A percentile compares a stretch with the other conserved stretches of the same genome.
Conservation (phyloP, 106 monocot species). For the Acorus calamus region DNA sequence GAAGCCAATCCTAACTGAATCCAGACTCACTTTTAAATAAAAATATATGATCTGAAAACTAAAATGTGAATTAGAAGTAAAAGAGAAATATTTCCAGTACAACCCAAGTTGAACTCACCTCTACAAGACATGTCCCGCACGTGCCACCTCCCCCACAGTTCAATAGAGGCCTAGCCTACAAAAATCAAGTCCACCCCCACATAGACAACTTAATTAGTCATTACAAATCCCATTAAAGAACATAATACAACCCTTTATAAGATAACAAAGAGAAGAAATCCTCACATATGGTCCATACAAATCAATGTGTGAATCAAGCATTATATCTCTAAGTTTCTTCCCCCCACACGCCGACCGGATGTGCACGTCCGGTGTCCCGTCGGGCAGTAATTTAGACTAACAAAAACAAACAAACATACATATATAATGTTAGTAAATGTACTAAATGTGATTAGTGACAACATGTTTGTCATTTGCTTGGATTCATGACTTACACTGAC, state of each 20-base stretch:
- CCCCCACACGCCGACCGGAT: slow-evolving; percentile 62
- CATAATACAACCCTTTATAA: too few species aligned
- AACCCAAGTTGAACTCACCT: slow-evolving; percentile 28
- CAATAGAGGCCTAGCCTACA: slow-evolving; percentile 42
- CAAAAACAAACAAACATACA: not conserved
- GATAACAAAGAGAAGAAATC: not conserved
- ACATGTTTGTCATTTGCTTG: too few species aligned
- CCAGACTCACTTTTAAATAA: too few species aligned
- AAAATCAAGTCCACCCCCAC: not conserved
- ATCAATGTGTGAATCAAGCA: slow-evolving; percentile 82
- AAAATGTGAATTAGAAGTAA: too few species aligned
- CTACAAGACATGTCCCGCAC: slow-evolving; percentile 74
- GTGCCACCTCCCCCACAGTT: slow-evolving; percentile 80
- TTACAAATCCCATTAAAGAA: too few species aligned
- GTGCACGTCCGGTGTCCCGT: slow-evolving; percentile 72
- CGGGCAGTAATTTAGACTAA: slow-evolving; percentile 70
- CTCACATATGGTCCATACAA: slow-evolving; percentile 89
- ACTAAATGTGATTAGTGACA: too few species aligned
- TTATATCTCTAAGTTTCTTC: slow-evolving; percentile 82
- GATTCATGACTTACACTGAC: slow-evolving; percentile 37
- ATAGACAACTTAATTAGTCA: too few species aligned
- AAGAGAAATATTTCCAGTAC: too few species aligned
- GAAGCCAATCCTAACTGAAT: too few species aligned
- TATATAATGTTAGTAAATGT: too few species aligned
- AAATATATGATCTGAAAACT: too few species aligned